A percentile compares a stretch with the other conserved stretches of the same genome.
Evolutionary conservation across 169 alveolate species (phyloP).

Genomic region (Amoebophrya sp.): DNA sequence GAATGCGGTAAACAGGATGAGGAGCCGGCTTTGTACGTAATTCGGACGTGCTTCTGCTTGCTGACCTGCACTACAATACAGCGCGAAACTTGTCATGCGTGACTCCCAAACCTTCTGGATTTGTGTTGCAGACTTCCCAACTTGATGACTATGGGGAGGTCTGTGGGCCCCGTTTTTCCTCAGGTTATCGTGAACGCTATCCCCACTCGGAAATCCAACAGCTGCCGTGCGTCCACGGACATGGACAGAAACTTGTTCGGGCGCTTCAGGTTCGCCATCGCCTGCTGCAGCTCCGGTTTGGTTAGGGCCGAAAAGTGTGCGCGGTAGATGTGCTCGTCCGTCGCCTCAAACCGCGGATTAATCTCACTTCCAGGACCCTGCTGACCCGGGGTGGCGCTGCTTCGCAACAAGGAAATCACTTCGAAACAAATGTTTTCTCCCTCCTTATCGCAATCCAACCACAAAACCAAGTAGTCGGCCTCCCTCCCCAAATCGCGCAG

Average conservation of each 20-base stretch:
- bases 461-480: conserved; percentile 75
- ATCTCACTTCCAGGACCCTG: too few species aligned
- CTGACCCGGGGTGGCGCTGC: too few species aligned
- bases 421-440: conserved; percentile 98
- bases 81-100: too few species aligned
- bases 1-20: too few species aligned
- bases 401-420: conserved; percentile 54
- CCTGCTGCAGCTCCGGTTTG: conserved; percentile 26
- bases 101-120: too few species aligned
- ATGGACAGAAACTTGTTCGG: conserved; percentile 87
- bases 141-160: too few species aligned
- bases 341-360: too few species aligned
- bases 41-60: too few species aligned
- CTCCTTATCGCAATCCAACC: conserved; percentile 98
- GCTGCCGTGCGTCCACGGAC: conserved; percentile 94
- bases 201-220: conserved; percentile 83
- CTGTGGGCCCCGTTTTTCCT: too few species aligned
- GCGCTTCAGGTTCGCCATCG: conserved; percentile 71
- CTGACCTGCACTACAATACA: too few species aligned
- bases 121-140: too few species aligned
- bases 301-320: conserved; percentile 33
- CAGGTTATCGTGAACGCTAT: conserved; percentile 50
- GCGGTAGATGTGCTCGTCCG: not conserved
- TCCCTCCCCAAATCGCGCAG: conserved; percentile 72
- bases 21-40: too few species aligned